Evolutionary conservation across 306 rosid genomes (phyloP).

Genomic region (Lathyrus oleraceus): DNA sequence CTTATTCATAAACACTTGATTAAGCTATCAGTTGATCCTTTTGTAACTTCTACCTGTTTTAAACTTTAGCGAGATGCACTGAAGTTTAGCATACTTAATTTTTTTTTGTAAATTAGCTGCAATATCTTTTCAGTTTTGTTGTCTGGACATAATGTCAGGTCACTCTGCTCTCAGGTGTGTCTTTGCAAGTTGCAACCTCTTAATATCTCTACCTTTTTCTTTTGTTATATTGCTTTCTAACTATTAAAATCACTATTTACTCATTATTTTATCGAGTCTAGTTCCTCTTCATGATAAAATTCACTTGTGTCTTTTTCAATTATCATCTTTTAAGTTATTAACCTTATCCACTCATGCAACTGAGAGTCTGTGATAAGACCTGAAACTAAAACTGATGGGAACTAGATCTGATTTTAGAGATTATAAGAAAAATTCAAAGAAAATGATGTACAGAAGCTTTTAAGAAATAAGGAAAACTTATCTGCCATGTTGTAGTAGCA

Average conservation of each 20-base stretch:
- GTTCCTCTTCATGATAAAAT: too few species aligned
- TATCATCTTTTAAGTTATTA: slow-evolving; percentile 2
- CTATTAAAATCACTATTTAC: background rate
- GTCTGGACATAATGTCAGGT: background rate
- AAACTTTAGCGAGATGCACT: slow-evolving; percentile 6
- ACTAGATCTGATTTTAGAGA: background rate
- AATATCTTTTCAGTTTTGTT: background rate
- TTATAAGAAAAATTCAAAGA: background rate
- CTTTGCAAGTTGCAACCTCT: background rate
- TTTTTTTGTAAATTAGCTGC: background rate
- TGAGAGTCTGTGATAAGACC: slow-evolving; percentile 19
- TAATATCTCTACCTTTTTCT: background rate
- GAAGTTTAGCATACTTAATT: background rate
- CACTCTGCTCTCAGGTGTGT: background rate
- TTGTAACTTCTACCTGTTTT: background rate
- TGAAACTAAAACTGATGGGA: background rate
- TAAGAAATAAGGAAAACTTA: background rate
- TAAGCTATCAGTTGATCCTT: slow-evolving; percentile 6
- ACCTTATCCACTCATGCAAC: slow-evolving; percentile 19
- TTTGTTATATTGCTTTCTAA: background rate
- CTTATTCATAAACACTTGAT: too few species aligned
- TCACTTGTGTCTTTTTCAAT: background rate
- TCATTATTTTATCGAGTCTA: too few species aligned
- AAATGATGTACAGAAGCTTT: background rate
- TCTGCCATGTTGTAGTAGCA: background rate